Evolutionary conservation across 2,329 filamentous ascomycete species (phyloP).

Genomic region (Arthroderma sp.): DNA sequence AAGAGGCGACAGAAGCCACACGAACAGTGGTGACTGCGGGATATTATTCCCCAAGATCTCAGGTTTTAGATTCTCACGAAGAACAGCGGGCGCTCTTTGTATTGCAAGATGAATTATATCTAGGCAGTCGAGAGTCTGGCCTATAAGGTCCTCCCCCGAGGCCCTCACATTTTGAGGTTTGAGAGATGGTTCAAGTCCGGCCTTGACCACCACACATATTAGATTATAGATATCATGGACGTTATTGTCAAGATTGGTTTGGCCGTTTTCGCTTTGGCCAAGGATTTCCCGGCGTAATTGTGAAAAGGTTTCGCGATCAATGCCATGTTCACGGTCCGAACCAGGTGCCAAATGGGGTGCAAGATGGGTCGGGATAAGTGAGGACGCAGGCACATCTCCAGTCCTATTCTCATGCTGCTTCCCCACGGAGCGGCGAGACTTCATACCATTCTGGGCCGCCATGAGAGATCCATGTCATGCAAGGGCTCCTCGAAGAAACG

Average conservation of each 20-base stretch:
- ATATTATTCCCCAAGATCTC: constrained; percentile 39
- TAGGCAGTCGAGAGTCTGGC: constrained; percentile 52
- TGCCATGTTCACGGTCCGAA: constrained; percentile 48
- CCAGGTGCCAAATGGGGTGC: constrained; percentile 66
- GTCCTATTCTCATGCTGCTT: constrained; percentile 3
- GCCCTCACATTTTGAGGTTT: constrained; percentile 23
- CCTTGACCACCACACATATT: constrained; percentile 69
- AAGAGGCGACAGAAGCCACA: constrained; percentile 44
- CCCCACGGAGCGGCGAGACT: constrained; percentile 4
- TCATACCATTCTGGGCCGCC: constrained; percentile 11
- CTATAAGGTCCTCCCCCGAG: constrained; percentile 37
- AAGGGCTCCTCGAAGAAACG: neutral
- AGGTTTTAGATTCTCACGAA: constrained; percentile 54
- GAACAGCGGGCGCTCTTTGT: constrained; percentile 56
- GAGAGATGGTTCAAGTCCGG: constrained; percentile 56
- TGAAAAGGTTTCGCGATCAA: constrained; percentile 62
- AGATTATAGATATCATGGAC: constrained; percentile 71
- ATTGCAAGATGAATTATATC: constrained; percentile 66
- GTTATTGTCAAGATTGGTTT: constrained; percentile 48
- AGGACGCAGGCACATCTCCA: constrained; percentile 42
- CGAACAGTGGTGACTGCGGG: constrained; percentile 38
- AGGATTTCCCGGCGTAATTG: constrained; percentile 57
- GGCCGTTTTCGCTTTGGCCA: constrained; percentile 34
- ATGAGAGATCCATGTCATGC: constrained; percentile 11
- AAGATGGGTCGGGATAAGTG: constrained; percentile 76